phyloP scores from a whole-genome alignment of 768 basidiomycete species.

The Candolleomyces aberdarensis region DNA sequence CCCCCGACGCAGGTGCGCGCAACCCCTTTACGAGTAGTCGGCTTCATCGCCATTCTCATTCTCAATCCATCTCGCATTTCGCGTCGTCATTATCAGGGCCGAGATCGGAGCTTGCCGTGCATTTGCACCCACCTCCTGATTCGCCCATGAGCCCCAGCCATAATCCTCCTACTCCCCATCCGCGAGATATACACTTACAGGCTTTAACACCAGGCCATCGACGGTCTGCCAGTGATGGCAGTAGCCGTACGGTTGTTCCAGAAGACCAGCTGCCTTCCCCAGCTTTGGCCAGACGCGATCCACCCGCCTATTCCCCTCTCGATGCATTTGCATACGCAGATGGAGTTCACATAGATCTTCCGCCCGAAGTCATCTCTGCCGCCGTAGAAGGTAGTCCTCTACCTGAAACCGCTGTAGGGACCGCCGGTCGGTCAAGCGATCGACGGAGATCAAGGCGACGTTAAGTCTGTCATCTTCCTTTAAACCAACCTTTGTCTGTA shows the following conservation, averaged over 20 bases:
- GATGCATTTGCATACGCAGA: constrained; percentile 82
- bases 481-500: constrained; percentile 22
- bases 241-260: constrained; percentile 17
- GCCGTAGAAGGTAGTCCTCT: constrained; percentile 75
- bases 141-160: constrained; percentile 70
- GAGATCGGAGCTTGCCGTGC: constrained; percentile 66
- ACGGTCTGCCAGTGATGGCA: constrained; percentile 32
- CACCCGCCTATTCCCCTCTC: constrained; percentile 86
- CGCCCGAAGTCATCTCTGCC: constrained; percentile 88
- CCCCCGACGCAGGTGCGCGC: constrained; percentile 78
- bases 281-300: constrained; percentile 54
- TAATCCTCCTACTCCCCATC: constrained; percentile 83
- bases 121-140: constrained; percentile 76
- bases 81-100: constrained; percentile 54
- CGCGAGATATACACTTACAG: constrained; percentile 78
- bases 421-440: constrained; percentile 45
- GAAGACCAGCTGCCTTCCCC: constrained; percentile 32
- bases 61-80: constrained; percentile 52
- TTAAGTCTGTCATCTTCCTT: constrained; percentile 21
- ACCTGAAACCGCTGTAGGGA: constrained; percentile 56
- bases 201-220: constrained; percentile 46
- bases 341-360: constrained; percentile 90
- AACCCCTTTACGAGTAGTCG: constrained; percentile 77
- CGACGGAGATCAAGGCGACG: constrained; percentile 59
- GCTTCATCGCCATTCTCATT: constrained; percentile 52